Evolutionary conservation across 352 stramenopile genomes (phyloP).

Genomic region (Discostella stelligera): DNA sequence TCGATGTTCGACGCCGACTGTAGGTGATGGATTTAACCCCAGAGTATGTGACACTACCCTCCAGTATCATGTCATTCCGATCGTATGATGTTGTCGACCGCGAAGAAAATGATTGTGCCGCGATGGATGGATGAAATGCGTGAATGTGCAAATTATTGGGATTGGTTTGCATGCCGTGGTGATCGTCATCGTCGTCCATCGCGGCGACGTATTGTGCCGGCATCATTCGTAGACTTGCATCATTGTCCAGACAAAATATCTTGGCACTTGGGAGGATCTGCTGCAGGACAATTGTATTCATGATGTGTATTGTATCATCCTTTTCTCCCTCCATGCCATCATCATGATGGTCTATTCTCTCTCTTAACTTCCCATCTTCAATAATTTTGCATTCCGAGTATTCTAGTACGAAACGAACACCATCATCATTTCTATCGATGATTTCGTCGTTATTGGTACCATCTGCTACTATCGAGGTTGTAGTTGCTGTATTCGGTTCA

Average conservation of each 20-base stretch:
- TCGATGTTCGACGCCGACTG: not conserved
- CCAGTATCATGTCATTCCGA: not conserved
- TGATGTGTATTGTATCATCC: not conserved
- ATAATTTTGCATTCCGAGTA: constrained; percentile 32
- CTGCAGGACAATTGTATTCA: constrained; percentile 7
- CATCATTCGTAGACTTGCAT: not conserved
- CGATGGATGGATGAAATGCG: constrained; percentile 28
- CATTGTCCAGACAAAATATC: constrained; percentile 11
- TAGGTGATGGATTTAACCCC: constrained; percentile 26
- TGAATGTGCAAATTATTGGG: constrained; percentile 17
- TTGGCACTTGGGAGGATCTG: constrained; percentile 37
- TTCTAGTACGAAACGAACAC: constrained; percentile 24
- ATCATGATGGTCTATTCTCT: not conserved
- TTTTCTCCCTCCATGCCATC: not conserved
- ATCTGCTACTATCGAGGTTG: not conserved
- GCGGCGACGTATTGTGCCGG: not conserved
- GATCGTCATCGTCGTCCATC: constrained; percentile 1
- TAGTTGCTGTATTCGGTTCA: not conserved
- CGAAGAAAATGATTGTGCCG: constrained; percentile 10
- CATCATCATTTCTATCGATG: not conserved
- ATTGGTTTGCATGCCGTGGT: constrained; percentile 3
- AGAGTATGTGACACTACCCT: constrained; percentile 1
- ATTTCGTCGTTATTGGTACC: not conserved
- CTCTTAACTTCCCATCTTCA: constrained; percentile 12
- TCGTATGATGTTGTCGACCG: not conserved